These are phyloP conservation scores for Castanospermum australe DNA, from an alignment of 306 rosid species.

Conservation along the genomic window DNA sequence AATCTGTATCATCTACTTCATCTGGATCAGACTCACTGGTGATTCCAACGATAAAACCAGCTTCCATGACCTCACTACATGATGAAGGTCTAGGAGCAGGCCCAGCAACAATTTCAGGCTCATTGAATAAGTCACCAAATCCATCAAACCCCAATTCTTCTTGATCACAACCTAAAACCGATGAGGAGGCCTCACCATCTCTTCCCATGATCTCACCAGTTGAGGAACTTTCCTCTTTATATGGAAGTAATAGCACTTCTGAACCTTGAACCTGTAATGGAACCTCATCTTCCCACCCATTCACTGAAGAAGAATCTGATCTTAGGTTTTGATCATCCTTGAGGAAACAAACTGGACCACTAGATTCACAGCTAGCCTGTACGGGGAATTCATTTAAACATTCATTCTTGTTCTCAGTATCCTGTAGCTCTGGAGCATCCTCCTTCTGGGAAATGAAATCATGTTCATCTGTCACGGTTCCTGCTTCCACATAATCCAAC, in stretches of 20 bases:
- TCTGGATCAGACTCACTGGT: constrained; percentile 89
- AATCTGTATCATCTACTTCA: constrained; percentile 88
- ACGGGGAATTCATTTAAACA: constrained; percentile 30
- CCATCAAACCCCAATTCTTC: constrained; percentile 72
- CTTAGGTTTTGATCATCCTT: constrained; percentile 34
- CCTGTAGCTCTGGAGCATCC: constrained; percentile 39
- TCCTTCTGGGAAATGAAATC: constrained; percentile 39
- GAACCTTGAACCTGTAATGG: constrained; percentile 75
- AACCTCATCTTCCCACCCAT: constrained; percentile 67
- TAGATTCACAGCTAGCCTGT: constrained; percentile 45
- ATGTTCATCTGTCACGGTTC: constrained; percentile 29
- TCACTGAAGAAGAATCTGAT: constrained; percentile 44
- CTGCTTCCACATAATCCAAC: constrained; percentile 80
- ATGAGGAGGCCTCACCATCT: constrained; percentile 64
- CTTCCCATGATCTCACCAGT: constrained; percentile 40
- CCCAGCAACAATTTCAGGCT: constrained; percentile 73
- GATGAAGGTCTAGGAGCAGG: constrained; percentile 70
- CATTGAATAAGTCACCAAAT: constrained; percentile 78
- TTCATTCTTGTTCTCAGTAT: constrained; percentile 38
- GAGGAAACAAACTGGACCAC: constrained; percentile 29
- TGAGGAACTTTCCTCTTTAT: constrained; percentile 59
- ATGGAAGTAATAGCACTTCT: constrained; percentile 77
- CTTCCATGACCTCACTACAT: constrained; percentile 42
- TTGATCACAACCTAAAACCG: constrained; percentile 52
- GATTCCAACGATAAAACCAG: constrained; percentile 50